Evolutionary conservation across 2,329 filamentous ascomycete species (phyloP), one percentile per base, ranked within the genome.

Genomic region (Cladobotryum protrusum): DNA sequence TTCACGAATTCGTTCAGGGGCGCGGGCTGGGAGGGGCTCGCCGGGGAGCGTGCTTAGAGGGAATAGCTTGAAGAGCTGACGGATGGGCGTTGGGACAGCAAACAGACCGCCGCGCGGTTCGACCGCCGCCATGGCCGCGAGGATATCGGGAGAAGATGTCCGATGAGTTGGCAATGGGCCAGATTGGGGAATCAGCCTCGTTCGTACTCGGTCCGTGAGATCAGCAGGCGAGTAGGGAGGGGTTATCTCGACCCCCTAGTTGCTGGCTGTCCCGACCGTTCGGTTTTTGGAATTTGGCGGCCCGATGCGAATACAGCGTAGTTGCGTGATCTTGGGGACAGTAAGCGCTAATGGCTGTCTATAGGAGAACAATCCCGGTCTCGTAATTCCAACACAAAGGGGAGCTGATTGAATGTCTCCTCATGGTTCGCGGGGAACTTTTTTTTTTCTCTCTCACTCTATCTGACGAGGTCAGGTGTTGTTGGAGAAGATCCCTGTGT

Each of bases 1-100:
- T 17, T 64, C 47, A 70, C 63, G 46, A 61, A 71, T 32, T 73
- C 76, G 45, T 32, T 53, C 48, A 12, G 63, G 63, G 24, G 78
- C 72, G 57, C 85, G 77, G 47, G 77, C 72, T 33, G 91, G 91
- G 7, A 95, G 80, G 45, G 82, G 76, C 65, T 95, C 92, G 48
- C 85, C 70, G 24, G 82, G 76, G 67, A 95, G 90, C 35, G 83
- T 86, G 52, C 78, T 66, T 46, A 97, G 78, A 20, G 93, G 93
- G 61, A 96, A 93, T 53, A 69, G 74, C 67, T 92, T 85, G 73
- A 97, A 99, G 52, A 97, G 76, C 46, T 78, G 78, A 67, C 89
- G 90, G 58, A 97, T 76, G 15, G 89, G 86, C 11, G 78, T 70
- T 7, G 93, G 92, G 49, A 90, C 76, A 41, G 75, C 69, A 66